phyloP scores from a whole-genome alignment of 106 monocot species.

The Allium sativum region DNA sequence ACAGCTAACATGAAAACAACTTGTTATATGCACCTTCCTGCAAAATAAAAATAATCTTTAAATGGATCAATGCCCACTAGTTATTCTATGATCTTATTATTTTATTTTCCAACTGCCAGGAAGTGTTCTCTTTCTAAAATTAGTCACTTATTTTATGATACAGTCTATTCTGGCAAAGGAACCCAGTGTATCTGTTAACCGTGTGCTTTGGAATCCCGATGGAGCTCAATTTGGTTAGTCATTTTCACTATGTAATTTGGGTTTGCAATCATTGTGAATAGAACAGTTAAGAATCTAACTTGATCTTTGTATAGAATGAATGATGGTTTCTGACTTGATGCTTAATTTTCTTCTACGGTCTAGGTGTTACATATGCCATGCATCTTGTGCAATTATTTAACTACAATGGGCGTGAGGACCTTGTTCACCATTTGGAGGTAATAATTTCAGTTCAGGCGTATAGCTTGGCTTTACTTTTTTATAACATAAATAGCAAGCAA shows the following conservation, averaged over 20 bases:
- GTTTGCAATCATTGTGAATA: background rate
- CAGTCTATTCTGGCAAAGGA: conserved; percentile 30
- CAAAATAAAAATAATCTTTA: no score
- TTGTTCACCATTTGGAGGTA: conserved; percentile 31
- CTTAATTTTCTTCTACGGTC: background rate
- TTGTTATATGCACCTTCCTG: no score
- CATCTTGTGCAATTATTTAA: conserved; percentile 41
- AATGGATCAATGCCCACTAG: no score
- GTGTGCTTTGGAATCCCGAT: conserved; percentile 33
- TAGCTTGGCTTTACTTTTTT: no score
- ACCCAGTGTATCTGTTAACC: conserved; percentile 30
- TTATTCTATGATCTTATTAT: no score
- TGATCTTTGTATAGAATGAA: background rate
- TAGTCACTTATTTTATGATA: conserved; percentile 4
- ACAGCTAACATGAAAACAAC: no score
- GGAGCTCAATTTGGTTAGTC: conserved; percentile 30
- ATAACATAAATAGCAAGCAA: no score
- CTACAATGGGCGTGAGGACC: conserved; percentile 21
- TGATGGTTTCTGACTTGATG: conserved; percentile 1
- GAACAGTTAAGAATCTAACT: background rate
- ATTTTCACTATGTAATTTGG: conserved; percentile 4
- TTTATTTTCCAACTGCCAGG: no score
- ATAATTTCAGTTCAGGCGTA: background rate
- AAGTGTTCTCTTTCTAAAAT: no score
- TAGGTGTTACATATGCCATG: conserved; percentile 30